phyloP scores from a whole-genome alignment of 768 basidiomycete species.

The Naganishia vaughanmartiniae region DNA sequence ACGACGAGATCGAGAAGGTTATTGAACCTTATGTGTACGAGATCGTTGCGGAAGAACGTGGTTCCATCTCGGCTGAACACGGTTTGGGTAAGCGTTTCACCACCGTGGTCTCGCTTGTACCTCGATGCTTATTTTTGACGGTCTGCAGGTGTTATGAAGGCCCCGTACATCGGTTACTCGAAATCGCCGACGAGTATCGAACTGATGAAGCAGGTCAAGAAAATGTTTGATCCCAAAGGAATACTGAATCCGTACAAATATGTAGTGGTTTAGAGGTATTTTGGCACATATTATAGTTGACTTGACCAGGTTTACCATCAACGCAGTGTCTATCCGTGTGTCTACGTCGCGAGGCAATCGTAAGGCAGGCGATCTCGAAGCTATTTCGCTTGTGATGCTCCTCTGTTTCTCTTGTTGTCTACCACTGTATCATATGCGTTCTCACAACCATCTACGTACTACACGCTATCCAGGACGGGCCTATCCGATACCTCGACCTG shows the following conservation, averaged over 20 bases:
- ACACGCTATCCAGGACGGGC: too few species aligned
- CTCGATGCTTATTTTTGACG: background rate
- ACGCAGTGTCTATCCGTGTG: background rate
- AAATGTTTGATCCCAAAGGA: slow-evolving; percentile 79
- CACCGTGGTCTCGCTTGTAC: background rate
- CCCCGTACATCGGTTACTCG: slow-evolving; percentile 80
- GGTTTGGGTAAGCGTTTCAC: slow-evolving; percentile 62
- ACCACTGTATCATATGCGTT: too few species aligned
- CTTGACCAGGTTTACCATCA: background rate
- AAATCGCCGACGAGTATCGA: slow-evolving; percentile 75
- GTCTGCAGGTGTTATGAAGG: slow-evolving; percentile 75
- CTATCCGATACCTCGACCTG: too few species aligned
- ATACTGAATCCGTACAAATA: slow-evolving; percentile 76
- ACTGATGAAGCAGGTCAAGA: slow-evolving; percentile 86
- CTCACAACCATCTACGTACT: too few species aligned
- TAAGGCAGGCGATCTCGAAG: too few species aligned
- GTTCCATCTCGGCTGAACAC: slow-evolving; percentile 95
- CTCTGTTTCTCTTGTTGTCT: too few species aligned
- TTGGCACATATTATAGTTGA: background rate
- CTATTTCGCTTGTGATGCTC: too few species aligned
- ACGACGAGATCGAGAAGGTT: slow-evolving; percentile 75
- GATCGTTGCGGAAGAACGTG: slow-evolving; percentile 68
- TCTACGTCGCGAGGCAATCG: too few species aligned
- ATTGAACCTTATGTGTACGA: slow-evolving; percentile 96
- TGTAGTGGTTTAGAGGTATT: slow-evolving; percentile 29